phyloP scores from a whole-genome alignment of 2,329 filamentous ascomycete species.

The Alternaria triticimaculans region DNA sequence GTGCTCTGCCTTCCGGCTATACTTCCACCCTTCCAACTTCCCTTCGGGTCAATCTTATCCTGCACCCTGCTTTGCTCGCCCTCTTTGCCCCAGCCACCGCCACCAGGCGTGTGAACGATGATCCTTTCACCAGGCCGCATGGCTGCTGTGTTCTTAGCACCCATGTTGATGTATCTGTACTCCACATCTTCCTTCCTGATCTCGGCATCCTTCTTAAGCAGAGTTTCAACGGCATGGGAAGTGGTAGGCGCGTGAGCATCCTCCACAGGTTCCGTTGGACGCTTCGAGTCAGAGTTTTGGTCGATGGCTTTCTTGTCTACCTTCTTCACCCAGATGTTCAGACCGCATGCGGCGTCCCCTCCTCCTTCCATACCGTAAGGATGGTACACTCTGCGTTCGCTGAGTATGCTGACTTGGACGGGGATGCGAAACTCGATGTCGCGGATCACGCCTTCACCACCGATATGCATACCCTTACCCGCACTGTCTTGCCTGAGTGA shows the following conservation, averaged over 20 bases:
- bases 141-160: slow-evolving; percentile 78
- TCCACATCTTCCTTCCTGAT: slow-evolving; percentile 54
- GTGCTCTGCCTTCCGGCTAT: slow-evolving; percentile 62
- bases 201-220: slow-evolving; percentile 38
- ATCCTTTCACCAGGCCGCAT: slow-evolving; percentile 81
- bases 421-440: slow-evolving; percentile 84
- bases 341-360: slow-evolving; percentile 75
- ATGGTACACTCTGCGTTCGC: slow-evolving; percentile 75
- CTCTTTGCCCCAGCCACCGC: slow-evolving; percentile 74
- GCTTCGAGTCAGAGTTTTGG: slow-evolving; percentile 30
- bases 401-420: slow-evolving; percentile 79
- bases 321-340: slow-evolving; percentile 86
- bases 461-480: slow-evolving; percentile 69
- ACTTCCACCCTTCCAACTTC: slow-evolving; percentile 67
- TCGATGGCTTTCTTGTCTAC: slow-evolving; percentile 54
- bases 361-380: slow-evolving; percentile 88
- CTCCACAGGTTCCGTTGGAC: slow-evolving; percentile 23
- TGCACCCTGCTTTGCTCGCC: slow-evolving; percentile 63
- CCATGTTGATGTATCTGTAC: slow-evolving; percentile 72
- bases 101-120: slow-evolving; percentile 78
- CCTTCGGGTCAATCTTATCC: slow-evolving; percentile 63
- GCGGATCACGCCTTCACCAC: slow-evolving; percentile 78
- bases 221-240: slow-evolving; percentile 51
- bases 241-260: slow-evolving; percentile 55
- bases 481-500: slow-evolving; percentile 67